These are phyloP conservation scores for Capsicum chinense DNA, from an alignment of 257 asterid species.

Conservation along the genomic window DNA sequence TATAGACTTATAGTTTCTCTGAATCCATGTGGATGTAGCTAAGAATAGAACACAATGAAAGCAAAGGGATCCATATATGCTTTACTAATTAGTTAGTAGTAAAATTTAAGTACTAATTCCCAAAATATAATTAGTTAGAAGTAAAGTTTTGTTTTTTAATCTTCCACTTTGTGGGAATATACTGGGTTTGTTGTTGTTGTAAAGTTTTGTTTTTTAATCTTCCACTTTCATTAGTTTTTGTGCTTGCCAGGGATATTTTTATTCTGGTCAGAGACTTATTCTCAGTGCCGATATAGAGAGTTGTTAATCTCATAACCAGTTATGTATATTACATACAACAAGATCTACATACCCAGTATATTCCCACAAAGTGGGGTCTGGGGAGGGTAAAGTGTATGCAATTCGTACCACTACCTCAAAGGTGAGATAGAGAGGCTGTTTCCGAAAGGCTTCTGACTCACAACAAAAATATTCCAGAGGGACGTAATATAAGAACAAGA, in stretches of 20 bases:
- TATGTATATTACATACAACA: not conserved
- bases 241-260: not conserved
- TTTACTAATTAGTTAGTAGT: not conserved
- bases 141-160: too few relatives aligned
- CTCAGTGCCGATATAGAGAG: not conserved
- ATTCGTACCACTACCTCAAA: too few relatives aligned
- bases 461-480: too few relatives aligned
- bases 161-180: not conserved
- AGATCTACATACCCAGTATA: too few relatives aligned
- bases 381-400: too few relatives aligned
- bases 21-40: not conserved
- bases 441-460: too few relatives aligned
- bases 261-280: not conserved
- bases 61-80: not conserved
- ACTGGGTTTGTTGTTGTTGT: too few relatives aligned
- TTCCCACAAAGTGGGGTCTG: too few relatives aligned
- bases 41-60: not conserved
- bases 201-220: not conserved
- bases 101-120: not conserved
- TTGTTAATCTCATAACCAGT: constrained; percentile 21
- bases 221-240: not conserved
- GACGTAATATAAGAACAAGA: too few relatives aligned
- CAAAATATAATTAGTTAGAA: too few relatives aligned
- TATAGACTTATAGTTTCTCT: not conserved
- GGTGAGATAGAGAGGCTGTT: too few relatives aligned